Percentiles rank a stretch among this genome's conserved stretches.
Conservation (phyloP, 495 filamentous ascomycete species). For the Penicillium longicatenatum region DNA sequence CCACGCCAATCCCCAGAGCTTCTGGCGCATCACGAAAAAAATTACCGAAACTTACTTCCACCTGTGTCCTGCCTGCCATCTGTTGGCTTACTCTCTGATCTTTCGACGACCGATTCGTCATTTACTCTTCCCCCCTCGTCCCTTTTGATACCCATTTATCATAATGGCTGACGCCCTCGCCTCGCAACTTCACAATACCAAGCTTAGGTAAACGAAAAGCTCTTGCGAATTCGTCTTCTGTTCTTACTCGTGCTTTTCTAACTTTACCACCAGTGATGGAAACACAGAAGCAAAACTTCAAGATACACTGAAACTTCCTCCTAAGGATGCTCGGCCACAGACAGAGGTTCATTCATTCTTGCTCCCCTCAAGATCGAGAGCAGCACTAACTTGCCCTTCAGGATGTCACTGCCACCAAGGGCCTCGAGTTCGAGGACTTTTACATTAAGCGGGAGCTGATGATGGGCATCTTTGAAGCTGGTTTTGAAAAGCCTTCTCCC, state of each 20-base stretch:
- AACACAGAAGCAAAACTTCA: constrained; percentile 72
- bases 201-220: constrained; percentile 58
- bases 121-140: not conserved
- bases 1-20: not conserved
- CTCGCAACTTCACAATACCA: constrained; percentile 70
- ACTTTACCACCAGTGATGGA: constrained; percentile 47
- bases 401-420: constrained; percentile 98
- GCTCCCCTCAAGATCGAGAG: not conserved
- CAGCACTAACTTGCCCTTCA: constrained; percentile 39
- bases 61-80: too few species aligned
- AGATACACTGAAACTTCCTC: constrained; percentile 71
- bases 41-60: not conserved
- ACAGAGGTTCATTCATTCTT: constrained; percentile 72
- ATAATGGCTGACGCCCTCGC: constrained; percentile 63
- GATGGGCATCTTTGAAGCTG: constrained; percentile 99
- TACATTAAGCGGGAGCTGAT: constrained; percentile 89
- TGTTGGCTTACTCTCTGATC: not conserved
- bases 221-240: not conserved
- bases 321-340: constrained; percentile 85
- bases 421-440: constrained; percentile 96
- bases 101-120: not conserved
- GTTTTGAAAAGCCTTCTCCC: constrained; percentile 97
- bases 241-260: constrained; percentile 3
- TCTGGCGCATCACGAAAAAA: not conserved
- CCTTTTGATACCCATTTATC: constrained; percentile 18